Percentiles rank a stretch among this genome's conserved stretches.
Conservation (phyloP, 495 filamentous ascomycete genomes). For the Neurospora sp. region DNA sequence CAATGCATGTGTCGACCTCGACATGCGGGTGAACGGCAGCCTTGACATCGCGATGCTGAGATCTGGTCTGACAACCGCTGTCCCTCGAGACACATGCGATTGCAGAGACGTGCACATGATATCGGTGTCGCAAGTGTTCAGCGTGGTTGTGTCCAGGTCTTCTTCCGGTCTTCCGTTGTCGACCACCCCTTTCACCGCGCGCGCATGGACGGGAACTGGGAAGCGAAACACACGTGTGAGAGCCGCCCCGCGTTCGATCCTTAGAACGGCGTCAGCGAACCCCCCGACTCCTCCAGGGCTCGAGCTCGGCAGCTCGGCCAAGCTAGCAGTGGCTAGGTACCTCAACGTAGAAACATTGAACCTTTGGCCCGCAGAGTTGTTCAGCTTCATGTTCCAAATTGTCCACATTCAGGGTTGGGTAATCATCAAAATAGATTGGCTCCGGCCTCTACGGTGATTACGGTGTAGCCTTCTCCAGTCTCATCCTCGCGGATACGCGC, state of each 20-base stretch:
- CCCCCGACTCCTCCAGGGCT: not conserved
- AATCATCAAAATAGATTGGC: not conserved
- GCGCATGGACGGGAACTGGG: not conserved
- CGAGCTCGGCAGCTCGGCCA: not conserved
- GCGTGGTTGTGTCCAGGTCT: not conserved
- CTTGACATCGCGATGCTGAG: not conserved
- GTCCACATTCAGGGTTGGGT: not conserved
- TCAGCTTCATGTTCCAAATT: not conserved
- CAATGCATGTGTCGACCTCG: not conserved
- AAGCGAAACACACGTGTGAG: not conserved
- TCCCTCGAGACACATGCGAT: not conserved
- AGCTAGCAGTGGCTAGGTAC: not conserved
- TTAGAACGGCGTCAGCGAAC: not conserved
- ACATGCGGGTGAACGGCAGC: not conserved
- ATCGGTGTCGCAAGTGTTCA: not conserved
- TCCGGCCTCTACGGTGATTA: not conserved
- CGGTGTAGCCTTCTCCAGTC: not conserved
- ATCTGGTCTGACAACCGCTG: not conserved
- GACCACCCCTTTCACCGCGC: not conserved
- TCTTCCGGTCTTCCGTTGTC: not conserved
- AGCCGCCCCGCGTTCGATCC: not conserved
- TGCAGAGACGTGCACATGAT: not conserved
- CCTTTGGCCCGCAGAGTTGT: not conserved
- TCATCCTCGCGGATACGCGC: not conserved
- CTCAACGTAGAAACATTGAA: not conserved